Conservation (phyloP, 495 filamentous ascomycete species). For the Lasiosphaeria hispida region DNA sequence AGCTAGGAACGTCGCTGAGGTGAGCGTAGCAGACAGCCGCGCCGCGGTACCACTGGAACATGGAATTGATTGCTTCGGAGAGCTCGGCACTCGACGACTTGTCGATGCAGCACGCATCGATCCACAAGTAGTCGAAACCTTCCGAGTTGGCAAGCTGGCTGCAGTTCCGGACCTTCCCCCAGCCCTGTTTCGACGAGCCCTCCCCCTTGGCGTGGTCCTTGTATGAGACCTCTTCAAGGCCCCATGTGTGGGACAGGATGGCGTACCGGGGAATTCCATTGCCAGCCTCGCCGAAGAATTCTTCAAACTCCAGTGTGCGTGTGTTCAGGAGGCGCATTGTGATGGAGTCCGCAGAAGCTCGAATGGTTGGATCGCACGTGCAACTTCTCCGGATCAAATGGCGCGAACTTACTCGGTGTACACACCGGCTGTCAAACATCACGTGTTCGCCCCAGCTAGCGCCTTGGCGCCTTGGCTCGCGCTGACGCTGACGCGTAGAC, state of each 20-base stretch:
- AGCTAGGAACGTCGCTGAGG: constrained; percentile 26
- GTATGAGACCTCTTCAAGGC: constrained; percentile 1
- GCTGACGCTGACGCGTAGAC: too few relatives aligned
- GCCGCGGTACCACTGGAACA: too few relatives aligned
- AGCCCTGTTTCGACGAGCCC: not conserved
- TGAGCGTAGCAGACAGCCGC: constrained; percentile 35
- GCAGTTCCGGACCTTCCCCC: not conserved
- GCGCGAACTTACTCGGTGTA: too few relatives aligned
- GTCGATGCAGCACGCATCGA: constrained; percentile 43
- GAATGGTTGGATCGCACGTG: too few relatives aligned
- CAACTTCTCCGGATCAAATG: too few relatives aligned
- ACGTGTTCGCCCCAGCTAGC: too few relatives aligned
- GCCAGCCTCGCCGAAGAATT: constrained; percentile 8
- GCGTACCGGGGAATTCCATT: constrained; percentile 3
- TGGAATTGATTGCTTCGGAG: too few relatives aligned
- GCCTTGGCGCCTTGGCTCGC: too few relatives aligned
- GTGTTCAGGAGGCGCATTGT: constrained; percentile 1
- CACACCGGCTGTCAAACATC: too few relatives aligned
- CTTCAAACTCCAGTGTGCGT: not conserved
- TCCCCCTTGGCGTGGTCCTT: not conserved
- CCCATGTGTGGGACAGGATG: constrained; percentile 2
- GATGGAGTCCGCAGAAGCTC: too few relatives aligned
- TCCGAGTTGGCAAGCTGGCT: constrained; percentile 1
- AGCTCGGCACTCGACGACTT: constrained; percentile 33
- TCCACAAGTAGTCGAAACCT: constrained; percentile 36